These are phyloP conservation scores for Azolla pinnata DNA, from an alignment of 75 land plant species.

Conservation along the genomic window DNA sequence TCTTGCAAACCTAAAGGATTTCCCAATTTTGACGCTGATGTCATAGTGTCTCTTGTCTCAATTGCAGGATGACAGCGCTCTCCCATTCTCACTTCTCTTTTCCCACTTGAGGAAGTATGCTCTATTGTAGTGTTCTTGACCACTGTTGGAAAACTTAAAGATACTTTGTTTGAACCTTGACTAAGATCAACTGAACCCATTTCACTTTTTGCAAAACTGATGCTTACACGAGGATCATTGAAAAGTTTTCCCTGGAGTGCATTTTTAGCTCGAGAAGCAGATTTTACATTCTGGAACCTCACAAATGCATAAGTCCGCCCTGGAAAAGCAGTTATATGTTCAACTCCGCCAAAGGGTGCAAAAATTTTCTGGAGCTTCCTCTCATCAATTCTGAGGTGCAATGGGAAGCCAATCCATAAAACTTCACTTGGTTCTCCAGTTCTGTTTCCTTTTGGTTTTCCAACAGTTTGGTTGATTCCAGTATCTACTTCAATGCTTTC, in stretches of 20 bases:
- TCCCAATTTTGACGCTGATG: no score
- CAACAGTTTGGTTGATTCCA: neutral
- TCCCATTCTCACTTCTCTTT: no score
- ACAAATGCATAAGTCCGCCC: conserved; percentile 91
- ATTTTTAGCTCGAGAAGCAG: conserved; percentile 84
- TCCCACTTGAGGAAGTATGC: neutral
- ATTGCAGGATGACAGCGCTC: no score
- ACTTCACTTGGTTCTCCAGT: conserved; percentile 74
- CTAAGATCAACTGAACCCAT: conserved; percentile 34
- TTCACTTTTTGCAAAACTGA: conserved; percentile 74
- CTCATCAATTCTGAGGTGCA: conserved; percentile 67
- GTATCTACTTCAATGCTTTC: neutral
- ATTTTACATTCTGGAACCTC: conserved; percentile 40
- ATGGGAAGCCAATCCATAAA: conserved; percentile 85
- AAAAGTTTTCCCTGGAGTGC: conserved; percentile 79
- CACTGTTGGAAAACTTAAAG: neutral
- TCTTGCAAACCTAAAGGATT: no score
- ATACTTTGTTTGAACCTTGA: neutral
- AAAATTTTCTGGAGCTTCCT: conserved; percentile 53
- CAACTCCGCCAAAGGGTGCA: conserved; percentile 77
- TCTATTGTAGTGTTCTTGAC: neutral
- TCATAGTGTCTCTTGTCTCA: no score
- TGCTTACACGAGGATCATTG: conserved; percentile 69
- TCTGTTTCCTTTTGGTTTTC: conserved; percentile 32
- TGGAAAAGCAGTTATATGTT: conserved; percentile 66